phyloP scores from a whole-genome alignment of 768 basidiomycete genomes.

The Lactifluus hygrophoroides region DNA sequence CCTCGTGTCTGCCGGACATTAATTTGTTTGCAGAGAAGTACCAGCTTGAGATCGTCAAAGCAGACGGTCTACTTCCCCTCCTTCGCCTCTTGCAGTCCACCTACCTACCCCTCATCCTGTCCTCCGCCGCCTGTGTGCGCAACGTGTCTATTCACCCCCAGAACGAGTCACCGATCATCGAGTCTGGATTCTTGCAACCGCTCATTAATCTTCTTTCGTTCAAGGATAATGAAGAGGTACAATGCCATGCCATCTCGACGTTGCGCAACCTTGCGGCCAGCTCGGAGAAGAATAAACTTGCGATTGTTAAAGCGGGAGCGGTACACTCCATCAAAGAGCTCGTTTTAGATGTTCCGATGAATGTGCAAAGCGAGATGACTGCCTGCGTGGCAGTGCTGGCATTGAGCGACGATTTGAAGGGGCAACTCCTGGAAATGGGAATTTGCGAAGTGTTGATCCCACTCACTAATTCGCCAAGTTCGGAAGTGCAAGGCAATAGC shows the following conservation, averaged over 20 bases:
- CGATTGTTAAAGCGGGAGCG: conserved; percentile 96
- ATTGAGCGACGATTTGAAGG: conserved; percentile 93
- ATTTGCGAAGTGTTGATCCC: conserved; percentile 97
- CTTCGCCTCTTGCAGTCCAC: conserved; percentile 93
- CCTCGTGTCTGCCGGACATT: not conserved
- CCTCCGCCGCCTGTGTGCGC: conserved; percentile 95
- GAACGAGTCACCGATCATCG: conserved; percentile 99
- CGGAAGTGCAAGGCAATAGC: conserved; percentile 97
- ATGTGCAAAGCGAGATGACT: conserved; percentile 99
- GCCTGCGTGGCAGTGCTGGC: conserved; percentile 96
- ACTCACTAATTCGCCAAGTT: conserved; percentile 88
- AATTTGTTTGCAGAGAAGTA: conserved; percentile 72
- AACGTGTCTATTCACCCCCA: conserved; percentile 98
- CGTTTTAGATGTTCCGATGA: conserved; percentile 89
- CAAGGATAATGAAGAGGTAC: conserved; percentile 99
- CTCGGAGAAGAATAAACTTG: conserved; percentile 96
- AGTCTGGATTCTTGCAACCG: conserved; percentile 93
- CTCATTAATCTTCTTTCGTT: conserved; percentile 93
- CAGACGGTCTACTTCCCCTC: conserved; percentile 84
- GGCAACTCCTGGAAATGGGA: conserved; percentile 94
- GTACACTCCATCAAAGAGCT: conserved; percentile 95
- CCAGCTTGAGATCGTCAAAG: conserved; percentile 95
- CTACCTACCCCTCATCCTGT: conserved; percentile 95
- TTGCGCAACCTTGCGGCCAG: conserved; percentile 93
- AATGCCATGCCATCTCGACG: conserved; percentile 98